Conservation (phyloP, 306 rosid species). For the Sicyos edulis region DNA sequence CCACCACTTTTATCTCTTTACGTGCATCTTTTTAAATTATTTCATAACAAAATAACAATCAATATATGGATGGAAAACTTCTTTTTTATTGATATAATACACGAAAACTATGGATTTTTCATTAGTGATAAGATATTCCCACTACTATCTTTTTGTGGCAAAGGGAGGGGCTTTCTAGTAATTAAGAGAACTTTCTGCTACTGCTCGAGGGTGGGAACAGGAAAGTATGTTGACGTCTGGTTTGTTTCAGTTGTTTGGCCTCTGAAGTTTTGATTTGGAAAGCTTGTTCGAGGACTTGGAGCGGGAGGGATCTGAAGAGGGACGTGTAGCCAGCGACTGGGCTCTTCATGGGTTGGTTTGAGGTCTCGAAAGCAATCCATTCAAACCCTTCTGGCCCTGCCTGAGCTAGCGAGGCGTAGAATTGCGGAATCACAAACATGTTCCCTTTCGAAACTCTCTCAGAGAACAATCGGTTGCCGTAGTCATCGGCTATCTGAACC, state of each 20-base stretch:
- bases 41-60: no score
- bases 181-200: not conserved
- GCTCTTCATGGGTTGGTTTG: conserved; percentile 23
- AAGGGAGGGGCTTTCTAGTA: no score
- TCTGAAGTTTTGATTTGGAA: conserved; percentile 17
- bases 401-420: not conserved
- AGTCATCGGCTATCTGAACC: conserved; percentile 21
- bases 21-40: no score
- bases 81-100: no score
- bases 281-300: conserved; percentile 14
- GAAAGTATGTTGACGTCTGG: conserved; percentile 19
- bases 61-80: no score
- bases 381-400: conserved; percentile 26
- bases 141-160: no score
- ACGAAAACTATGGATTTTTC: no score
- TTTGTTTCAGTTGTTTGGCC: conserved; percentile 23
- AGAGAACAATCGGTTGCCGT: conserved; percentile 14
- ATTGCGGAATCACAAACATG: conserved; percentile 24
- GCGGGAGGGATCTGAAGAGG: conserved; percentile 18
- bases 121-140: no score
- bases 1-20: no score
- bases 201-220: conserved; percentile 18
- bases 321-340: conserved; percentile 27
- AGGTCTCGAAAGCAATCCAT: conserved; percentile 23
- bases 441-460: conserved; percentile 20